phyloP scores from a whole-genome alignment of 768 basidiomycete genomes.

The Russula abietina region DNA sequence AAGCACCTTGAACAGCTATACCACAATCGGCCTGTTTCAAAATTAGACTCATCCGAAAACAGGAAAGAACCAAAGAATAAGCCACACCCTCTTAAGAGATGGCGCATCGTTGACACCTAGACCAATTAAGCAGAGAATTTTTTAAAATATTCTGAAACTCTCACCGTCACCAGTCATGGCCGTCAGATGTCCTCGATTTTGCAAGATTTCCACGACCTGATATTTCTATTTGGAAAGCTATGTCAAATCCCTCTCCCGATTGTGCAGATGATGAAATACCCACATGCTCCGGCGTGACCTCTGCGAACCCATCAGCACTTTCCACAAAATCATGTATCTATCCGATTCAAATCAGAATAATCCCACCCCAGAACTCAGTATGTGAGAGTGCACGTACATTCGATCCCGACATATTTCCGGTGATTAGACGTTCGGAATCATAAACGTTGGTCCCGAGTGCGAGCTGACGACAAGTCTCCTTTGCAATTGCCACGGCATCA shows the following conservation, averaged over 20 bases:
- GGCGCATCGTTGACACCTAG: conserved; percentile 32
- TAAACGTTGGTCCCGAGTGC: conserved; percentile 42
- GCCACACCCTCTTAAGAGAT: conserved; percentile 30
- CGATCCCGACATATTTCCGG: conserved; percentile 39
- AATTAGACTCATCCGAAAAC: not conserved
- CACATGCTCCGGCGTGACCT: conserved; percentile 45
- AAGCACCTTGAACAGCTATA: conserved; percentile 41
- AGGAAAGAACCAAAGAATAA: conserved; percentile 20
- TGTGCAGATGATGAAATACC: conserved; percentile 8
- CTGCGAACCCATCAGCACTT: conserved; percentile 46
- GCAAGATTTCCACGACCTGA: conserved; percentile 37
- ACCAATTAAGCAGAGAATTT: conserved; percentile 8
- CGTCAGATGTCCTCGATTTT: conserved; percentile 37
- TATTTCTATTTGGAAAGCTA: conserved; percentile 22
- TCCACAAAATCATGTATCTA: conserved; percentile 41
- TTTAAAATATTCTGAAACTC: conserved; percentile 3
- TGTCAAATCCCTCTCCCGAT: not conserved
- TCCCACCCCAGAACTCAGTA: not conserved
- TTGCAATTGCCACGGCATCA: conserved; percentile 45
- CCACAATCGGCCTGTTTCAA: conserved; percentile 31
- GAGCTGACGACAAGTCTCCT: conserved; percentile 43
- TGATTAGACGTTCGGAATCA: conserved; percentile 41
- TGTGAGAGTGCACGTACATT: conserved; percentile 24
- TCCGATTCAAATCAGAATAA: not conserved
- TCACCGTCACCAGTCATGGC: conserved; percentile 42